Base-by-base conservation (phyloP, 2,329 filamentous ascomycete genomes). In the Colletotrichum graminicola region DNA sequence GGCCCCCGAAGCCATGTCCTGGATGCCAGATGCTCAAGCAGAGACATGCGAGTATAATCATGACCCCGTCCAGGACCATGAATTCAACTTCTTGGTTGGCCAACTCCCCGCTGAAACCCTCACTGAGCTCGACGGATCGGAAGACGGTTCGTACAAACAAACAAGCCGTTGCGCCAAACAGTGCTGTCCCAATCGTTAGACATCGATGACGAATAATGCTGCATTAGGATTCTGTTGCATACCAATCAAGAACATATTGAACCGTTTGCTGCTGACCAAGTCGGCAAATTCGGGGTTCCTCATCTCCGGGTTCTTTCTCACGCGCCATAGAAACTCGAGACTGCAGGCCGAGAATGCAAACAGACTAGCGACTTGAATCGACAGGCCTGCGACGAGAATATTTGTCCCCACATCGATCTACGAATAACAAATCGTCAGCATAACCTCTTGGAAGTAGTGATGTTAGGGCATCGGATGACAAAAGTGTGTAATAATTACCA, bases 241-340 rank as follows among this genome's bases (percentile, higher is more conserved):
- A 63, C 61, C 61, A 21, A 36, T 52, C 51, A 63, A 8, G n/a
- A 63, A 63, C 47, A 63, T n/a, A 23, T 63, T 63, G 47, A 54
- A 63, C 34, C 32, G 49, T 49, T 62, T 62, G 56, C 64, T 67
- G 56, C n/a, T 57, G 64, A 61, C 64, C 12, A 67, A 32, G 29
- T 67, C 64, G 56, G 36, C 52, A 21, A 67, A 62, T 16, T 67
- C 56, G 18, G 64, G 56, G 29, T 67, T 67, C 0, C 64, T 41
- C 64, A 60, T 36, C 11, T 67, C 64, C 26, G 64, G 64, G 7
- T 36, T 57, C 64, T 67, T 62, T 21, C 34, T 60, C 41, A 49
- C 64, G 43, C 64, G 64, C 51, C 45, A 61, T 21, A 67, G 56
- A 16, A 67, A 67, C 43, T 67, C 64, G n/a, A 63, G 61, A 26